These are phyloP conservation scores for Suillus paluster DNA, from an alignment of 768 basidiomycete species.

Conservation along the genomic window DNA sequence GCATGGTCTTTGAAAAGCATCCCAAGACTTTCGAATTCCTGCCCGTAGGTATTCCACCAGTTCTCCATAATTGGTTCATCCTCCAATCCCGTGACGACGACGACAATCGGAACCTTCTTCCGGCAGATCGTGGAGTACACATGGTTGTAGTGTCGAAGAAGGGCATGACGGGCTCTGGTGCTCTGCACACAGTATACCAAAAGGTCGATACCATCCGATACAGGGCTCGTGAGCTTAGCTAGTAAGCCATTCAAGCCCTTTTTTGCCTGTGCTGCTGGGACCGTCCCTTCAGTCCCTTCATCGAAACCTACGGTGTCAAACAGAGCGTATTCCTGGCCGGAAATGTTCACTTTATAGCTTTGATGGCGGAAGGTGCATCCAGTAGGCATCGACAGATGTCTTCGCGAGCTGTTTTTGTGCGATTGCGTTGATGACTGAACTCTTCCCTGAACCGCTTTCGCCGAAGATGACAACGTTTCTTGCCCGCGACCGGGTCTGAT, in stretches of 20 bases:
- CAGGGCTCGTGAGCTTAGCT: constrained; percentile 26
- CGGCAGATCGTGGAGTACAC: constrained; percentile 32
- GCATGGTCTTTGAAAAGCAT: constrained; percentile 25
- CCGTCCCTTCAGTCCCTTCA: constrained; percentile 32
- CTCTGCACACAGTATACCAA: constrained; percentile 38
- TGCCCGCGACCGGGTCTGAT: background rate
- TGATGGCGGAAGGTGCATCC: constrained; percentile 40
- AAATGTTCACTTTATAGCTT: constrained; percentile 27
- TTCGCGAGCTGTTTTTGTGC: constrained; percentile 27
- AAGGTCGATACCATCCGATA: constrained; percentile 30
- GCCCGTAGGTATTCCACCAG: constrained; percentile 45
- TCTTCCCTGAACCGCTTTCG: constrained; percentile 45
- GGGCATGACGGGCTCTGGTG: constrained; percentile 28
- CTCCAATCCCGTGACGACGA: constrained; percentile 40
- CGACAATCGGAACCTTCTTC: constrained; percentile 34
- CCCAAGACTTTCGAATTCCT: constrained; percentile 13
- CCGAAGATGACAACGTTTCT: constrained; percentile 47
- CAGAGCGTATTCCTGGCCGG: constrained; percentile 21
- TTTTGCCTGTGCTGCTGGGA: constrained; percentile 29
- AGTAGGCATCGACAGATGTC: constrained; percentile 32
- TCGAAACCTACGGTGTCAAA: constrained; percentile 39
- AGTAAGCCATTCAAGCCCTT: constrained; percentile 36
- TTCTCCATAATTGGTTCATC: constrained; percentile 36
- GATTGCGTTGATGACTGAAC: constrained; percentile 47
- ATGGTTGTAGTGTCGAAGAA: constrained; percentile 32